These are phyloP conservation scores for Zychaea mexicana DNA, from an alignment of 371 early-diverging fungal genomes.

Conservation along the genomic window DNA sequence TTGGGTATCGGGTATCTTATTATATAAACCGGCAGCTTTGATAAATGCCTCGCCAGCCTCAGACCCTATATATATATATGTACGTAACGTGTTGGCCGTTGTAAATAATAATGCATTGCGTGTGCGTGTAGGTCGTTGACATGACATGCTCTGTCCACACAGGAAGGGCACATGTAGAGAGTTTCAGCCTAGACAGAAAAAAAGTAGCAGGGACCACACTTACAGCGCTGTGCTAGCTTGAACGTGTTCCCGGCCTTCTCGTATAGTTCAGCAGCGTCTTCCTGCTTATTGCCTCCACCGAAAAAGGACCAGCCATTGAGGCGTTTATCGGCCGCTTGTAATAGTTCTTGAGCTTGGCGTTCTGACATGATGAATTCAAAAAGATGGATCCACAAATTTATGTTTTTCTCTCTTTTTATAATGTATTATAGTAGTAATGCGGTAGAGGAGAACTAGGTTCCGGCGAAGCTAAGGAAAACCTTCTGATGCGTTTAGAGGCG, in stretches of 20 bases:
- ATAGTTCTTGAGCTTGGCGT: conserved; percentile 69
- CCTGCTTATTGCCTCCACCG: conserved; percentile 78
- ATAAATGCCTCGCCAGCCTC: conserved; percentile 92
- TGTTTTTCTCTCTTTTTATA: no score
- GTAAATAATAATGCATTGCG: no score
- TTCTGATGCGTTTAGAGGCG: no score
- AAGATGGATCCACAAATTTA: not conserved
- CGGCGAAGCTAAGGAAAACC: no score
- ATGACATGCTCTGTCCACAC: no score
- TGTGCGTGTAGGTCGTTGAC: no score
- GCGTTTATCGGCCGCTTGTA: conserved; percentile 77
- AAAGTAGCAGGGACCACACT: conserved; percentile 18
- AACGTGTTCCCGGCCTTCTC: conserved; percentile 88
- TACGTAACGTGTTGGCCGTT: no score
- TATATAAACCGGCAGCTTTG: conserved; percentile 73
- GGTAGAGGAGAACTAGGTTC: no score
- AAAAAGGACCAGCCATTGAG: conserved; percentile 81
- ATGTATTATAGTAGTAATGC: not conserved
- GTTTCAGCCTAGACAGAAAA: not conserved
- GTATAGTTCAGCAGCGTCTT: conserved; percentile 93
- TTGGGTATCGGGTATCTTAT: conserved; percentile 66
- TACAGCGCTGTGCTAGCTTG: conserved; percentile 89
- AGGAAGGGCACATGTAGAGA: no score
- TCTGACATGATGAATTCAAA: conserved; percentile 62
- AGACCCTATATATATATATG: conserved; percentile 59